phyloP scores from a whole-genome alignment of 2,329 filamentous ascomycete species.

The Ascochyta fabae region DNA sequence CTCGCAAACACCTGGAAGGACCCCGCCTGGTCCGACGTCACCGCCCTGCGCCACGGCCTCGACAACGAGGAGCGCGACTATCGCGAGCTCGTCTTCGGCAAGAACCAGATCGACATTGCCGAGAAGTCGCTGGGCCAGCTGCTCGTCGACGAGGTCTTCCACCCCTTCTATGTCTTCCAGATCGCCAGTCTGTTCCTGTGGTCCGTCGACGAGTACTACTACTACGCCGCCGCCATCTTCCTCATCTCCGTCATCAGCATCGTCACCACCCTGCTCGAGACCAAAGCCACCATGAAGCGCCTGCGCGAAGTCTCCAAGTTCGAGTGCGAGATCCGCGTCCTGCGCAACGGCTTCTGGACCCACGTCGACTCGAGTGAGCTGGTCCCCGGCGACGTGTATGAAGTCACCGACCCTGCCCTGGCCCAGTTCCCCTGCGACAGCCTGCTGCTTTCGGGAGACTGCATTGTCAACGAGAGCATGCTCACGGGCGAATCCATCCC shows the following conservation, averaged over 20 bases:
- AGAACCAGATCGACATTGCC: conserved; percentile 90
- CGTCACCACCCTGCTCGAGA: conserved; percentile 86
- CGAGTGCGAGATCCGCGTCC: conserved; percentile 91
- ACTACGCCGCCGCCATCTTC: conserved; percentile 95
- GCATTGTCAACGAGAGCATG: conserved; percentile 99
- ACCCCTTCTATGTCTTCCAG: conserved; percentile 98
- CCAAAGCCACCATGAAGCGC: conserved; percentile 87
- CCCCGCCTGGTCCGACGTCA: conserved; percentile 81
- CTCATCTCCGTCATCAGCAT: conserved; percentile 94
- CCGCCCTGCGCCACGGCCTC: conserved; percentile 76
- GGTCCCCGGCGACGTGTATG: conserved; percentile 94
- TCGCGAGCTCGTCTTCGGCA: conserved; percentile 85
- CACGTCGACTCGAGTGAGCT: conserved; percentile 85
- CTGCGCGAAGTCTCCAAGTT: conserved; percentile 91
- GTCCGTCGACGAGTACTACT: conserved; percentile 97
- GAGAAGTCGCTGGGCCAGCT: conserved; percentile 85
- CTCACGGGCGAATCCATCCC: conserved; percentile 96
- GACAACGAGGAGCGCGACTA: conserved; percentile 87
- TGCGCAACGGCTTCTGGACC: conserved; percentile 95
- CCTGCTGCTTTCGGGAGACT: conserved; percentile 88
- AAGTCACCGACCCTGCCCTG: conserved; percentile 91
- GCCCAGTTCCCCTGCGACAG: conserved; percentile 92
- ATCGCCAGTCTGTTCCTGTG: conserved; percentile 92
- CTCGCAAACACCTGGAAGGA: conserved; percentile 93
- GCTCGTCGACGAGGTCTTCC: conserved; percentile 91